These are phyloP conservation scores for Zostera marina DNA, from an alignment of 116 monocot genomes.

Conservation along the genomic window DNA sequence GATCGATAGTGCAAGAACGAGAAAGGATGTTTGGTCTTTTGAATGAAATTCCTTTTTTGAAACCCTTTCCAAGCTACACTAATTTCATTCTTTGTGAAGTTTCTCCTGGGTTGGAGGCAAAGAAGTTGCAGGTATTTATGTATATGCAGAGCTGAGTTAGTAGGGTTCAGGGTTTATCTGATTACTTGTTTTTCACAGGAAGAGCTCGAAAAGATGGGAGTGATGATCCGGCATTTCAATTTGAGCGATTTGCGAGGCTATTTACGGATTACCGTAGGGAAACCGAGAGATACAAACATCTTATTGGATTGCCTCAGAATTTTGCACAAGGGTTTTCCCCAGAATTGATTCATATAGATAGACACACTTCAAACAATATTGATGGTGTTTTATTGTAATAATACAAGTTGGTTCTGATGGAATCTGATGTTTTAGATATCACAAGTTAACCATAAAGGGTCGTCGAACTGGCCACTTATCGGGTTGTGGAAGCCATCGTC, in stretches of 20 bases:
- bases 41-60: slow-evolving; percentile 50
- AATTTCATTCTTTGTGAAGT: slow-evolving; percentile 91
- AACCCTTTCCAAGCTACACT: slow-evolving; percentile 56
- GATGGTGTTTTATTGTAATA: too few species aligned
- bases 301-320: slow-evolving; percentile 38
- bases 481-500: slow-evolving; percentile 17
- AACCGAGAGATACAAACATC: slow-evolving; percentile 56
- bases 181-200: slow-evolving; percentile 24
- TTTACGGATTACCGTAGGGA: slow-evolving; percentile 60
- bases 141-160: not conserved
- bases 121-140: slow-evolving; percentile 14
- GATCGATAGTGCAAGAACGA: slow-evolving; percentile 55
- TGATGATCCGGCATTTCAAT: slow-evolving; percentile 77
- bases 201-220: slow-evolving; percentile 68
- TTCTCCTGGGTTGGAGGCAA: slow-evolving; percentile 60
- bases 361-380: too few species aligned
- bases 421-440: not conserved
- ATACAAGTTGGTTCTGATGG: too few species aligned
- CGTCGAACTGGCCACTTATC: slow-evolving; percentile 38
- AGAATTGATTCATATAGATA: not conserved
- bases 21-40: slow-evolving; percentile 53
- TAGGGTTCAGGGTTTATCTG: not conserved
- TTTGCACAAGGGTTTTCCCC: not conserved
- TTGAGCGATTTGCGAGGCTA: slow-evolving; percentile 58
- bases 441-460: slow-evolving; percentile 56